Conservation (phyloP, 306 rosid genomes). For the Coriaria nepalensis region DNA sequence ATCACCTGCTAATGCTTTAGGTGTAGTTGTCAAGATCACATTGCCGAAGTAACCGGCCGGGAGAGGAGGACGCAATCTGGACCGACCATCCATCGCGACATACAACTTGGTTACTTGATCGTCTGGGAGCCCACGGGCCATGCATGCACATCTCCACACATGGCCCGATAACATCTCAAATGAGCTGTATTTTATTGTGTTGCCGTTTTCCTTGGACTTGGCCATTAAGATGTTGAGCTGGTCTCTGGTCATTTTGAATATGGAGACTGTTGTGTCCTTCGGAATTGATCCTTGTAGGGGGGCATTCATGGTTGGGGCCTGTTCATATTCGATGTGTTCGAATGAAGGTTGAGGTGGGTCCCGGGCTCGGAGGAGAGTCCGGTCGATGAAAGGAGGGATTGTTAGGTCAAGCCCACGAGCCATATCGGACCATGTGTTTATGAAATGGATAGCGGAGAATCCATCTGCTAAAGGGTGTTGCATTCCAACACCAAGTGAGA, state of each 20-base stretch:
- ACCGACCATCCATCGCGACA: constrained; percentile 77
- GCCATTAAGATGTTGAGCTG: constrained; percentile 48
- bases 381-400: constrained; percentile 55
- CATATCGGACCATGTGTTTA: constrained; percentile 84
- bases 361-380: constrained; percentile 54
- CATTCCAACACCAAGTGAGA: constrained; percentile 85
- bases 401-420: constrained; percentile 68
- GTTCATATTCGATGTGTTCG: constrained; percentile 72
- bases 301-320: constrained; percentile 53
- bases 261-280: constrained; percentile 30
- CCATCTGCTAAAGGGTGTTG: constrained; percentile 85
- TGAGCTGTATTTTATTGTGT: constrained; percentile 49
- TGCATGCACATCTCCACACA: constrained; percentile 58
- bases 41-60: constrained; percentile 84
- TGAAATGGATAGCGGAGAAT: constrained; percentile 71
- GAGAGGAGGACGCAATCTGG: constrained; percentile 65
- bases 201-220: constrained; percentile 56
- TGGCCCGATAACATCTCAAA: constrained; percentile 82
- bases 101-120: constrained; percentile 70
- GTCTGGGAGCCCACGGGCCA: constrained; percentile 49
- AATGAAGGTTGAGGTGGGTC: constrained; percentile 69
- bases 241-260: constrained; percentile 47
- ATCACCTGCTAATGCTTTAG: constrained; percentile 50
- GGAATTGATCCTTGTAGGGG: constrained; percentile 26
- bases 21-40: constrained; percentile 77